Evolutionary conservation across 257 asterid genomes (phyloP).

Genomic region (Solanum arcanum): DNA sequence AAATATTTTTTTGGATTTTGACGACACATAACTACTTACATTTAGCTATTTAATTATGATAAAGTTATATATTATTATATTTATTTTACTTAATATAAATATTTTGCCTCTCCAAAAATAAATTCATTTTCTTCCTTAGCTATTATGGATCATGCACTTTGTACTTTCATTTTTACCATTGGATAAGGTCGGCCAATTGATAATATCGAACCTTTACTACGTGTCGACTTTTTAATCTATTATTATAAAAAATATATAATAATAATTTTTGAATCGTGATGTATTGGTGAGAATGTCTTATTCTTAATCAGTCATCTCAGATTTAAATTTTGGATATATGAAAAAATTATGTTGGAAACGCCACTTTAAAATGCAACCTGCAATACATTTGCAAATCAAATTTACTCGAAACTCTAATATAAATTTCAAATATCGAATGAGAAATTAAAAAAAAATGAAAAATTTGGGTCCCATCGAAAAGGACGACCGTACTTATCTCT

Average conservation of each 20-base stretch:
- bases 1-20: neutral
- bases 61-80: neutral
- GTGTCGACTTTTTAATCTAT: constrained; percentile 38
- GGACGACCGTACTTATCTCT: constrained; percentile 43
- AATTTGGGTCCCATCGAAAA: constrained; percentile 29
- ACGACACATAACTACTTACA: neutral
- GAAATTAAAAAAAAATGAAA: too few species aligned
- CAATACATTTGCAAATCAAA: rapidly evolving
- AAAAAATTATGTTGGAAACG: rapidly evolving
- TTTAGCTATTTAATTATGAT: neutral
- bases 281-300: too few species aligned
- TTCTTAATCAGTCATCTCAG: rapidly evolving
- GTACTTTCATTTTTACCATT: neutral
- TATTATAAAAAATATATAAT: neutral
- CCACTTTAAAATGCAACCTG: rapidly evolving
- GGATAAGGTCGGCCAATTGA: constrained; percentile 48
- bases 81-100: neutral
- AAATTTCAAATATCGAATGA: rapidly evolving
- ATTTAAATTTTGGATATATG: rapidly evolving
- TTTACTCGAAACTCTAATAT: rapidly evolving
- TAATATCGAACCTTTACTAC: constrained; percentile 22
- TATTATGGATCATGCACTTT: constrained; percentile 30
- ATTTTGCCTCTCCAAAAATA: neutral
- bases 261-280: neutral
- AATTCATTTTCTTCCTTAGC: neutral